Conservation (phyloP, 768 basidiomycete species). For the Hypsizygus marmoreus region DNA sequence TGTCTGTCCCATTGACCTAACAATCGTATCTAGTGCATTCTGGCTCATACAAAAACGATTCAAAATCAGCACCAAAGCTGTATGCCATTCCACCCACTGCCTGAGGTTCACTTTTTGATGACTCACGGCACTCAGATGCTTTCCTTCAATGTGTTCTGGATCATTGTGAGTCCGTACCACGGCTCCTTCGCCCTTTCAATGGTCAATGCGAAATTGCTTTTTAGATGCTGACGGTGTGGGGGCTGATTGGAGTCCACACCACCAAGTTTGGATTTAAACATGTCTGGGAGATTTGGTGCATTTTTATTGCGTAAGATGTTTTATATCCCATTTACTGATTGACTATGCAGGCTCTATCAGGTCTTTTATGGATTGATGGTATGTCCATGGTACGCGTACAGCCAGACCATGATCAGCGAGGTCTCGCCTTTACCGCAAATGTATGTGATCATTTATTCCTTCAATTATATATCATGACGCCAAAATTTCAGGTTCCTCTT, state of each 20-base stretch:
- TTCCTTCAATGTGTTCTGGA: slow-evolving; percentile 71
- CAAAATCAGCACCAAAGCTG: slow-evolving; percentile 64
- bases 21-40: slow-evolving; percentile 45
- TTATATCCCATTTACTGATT: background rate
- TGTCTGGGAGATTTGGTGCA: slow-evolving; percentile 77
- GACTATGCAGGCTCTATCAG: slow-evolving; percentile 59
- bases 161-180: slow-evolving; percentile 45
- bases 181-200: background rate
- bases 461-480: slow-evolving; percentile 13
- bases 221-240: slow-evolving; percentile 70
- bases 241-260: slow-evolving; percentile 75
- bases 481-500: slow-evolving; percentile 65
- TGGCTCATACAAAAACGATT: slow-evolving; percentile 71
- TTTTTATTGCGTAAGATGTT: too few species aligned
- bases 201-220: background rate
- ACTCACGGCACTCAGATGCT: slow-evolving; percentile 53
- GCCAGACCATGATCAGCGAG: slow-evolving; percentile 82
- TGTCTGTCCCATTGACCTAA: background rate
- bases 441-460: slow-evolving; percentile 33
- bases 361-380: slow-evolving; percentile 73
- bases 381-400: slow-evolving; percentile 81
- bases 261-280: slow-evolving; percentile 80
- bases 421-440: slow-evolving; percentile 74
- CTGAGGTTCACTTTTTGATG: background rate
- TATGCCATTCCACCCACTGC: slow-evolving; percentile 22